Evolutionary conservation across 2,329 filamentous ascomycete species (phyloP), one percentile per base, ranked within the genome.

Genomic region (Reticulascus tulasneorum): DNA sequence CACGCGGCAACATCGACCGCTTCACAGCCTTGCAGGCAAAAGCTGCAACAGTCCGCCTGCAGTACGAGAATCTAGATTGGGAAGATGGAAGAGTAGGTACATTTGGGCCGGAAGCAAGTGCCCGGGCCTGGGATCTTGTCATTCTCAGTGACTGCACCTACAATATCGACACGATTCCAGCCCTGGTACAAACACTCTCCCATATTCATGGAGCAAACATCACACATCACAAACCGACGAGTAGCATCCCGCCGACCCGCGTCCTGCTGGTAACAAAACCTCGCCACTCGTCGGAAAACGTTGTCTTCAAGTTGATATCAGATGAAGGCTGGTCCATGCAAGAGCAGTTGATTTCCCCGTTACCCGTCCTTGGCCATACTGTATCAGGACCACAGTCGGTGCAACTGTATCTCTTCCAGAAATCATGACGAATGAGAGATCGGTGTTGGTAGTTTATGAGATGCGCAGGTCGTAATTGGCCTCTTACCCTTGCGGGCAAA

Each of bases 111-210:
- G 50, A 62, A 17, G 62, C 61, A 2, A 43, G 47, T n/a, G 55
- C 60, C 1, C 56, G 53, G 3, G 41, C 52, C 3, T 79, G 74
- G 74, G 69, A 78, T 40, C 54, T 78, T 6, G 49, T 77, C 29
- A 60, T 77, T 34, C 58, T 79, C 16, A 77, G 74, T 50, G 76
- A 80, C 52, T 78, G 76, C 63, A 79, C 75, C 1, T 79, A 79
- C 60, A 79, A 79, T 42, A 69, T 67, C 35, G 75, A 79, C 50
- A 69, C 67, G 44, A 56, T 79, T 18, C 67, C 71, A 2, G 64
- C 71, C 3, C 61, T 80, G 16, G 68, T 78, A 5, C 64, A 64
- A 33, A 78, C 75, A 1, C 55, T 79, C 23, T 67, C 67, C 2
- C 64, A 69, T 3, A 50, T 79, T 9, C 71, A 76, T 42, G 35